Conservation (phyloP, 306 rosid species). For the Acacia acuminata region DNA sequence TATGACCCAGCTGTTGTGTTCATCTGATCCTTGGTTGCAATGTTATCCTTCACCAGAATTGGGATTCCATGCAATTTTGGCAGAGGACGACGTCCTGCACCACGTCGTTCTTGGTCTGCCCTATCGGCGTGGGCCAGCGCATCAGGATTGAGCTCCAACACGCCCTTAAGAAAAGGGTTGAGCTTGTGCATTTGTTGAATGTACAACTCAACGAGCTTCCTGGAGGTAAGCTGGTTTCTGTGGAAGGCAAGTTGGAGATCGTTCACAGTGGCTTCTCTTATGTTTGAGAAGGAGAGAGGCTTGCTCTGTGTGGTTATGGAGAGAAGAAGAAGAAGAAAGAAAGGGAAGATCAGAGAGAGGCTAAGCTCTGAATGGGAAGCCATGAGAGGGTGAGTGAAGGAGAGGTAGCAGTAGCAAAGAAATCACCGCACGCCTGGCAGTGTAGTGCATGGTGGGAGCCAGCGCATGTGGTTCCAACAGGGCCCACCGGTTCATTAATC, state of each 20-base stretch:
- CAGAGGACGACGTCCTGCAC: slow-evolving; percentile 5
- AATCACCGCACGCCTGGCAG: no score
- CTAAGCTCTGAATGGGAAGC: slow-evolving; percentile 8
- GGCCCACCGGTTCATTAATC: no score
- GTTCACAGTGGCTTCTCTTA: slow-evolving; percentile 48
- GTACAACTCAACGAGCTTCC: slow-evolving; percentile 61
- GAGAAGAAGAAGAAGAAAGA: background rate
- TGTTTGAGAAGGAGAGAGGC: slow-evolving; percentile 35
- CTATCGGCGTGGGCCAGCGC: slow-evolving; percentile 49
- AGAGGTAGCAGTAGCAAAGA: no score
- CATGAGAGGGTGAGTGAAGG: slow-evolving; percentile 19
- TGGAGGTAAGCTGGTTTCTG: slow-evolving; percentile 53
- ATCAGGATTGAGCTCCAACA: slow-evolving; percentile 66
- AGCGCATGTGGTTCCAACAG: no score
- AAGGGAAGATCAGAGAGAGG: background rate
- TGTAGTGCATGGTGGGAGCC: no score
- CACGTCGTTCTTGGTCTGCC: slow-evolving; percentile 47
- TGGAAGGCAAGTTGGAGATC: no score
- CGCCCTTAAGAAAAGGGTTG: slow-evolving; percentile 47
- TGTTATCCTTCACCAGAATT: slow-evolving; percentile 60
- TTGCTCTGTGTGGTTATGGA: background rate
- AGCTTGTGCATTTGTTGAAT: slow-evolving; percentile 40
- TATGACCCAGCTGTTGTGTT: slow-evolving; percentile 72
- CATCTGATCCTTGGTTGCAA: slow-evolving; percentile 63
- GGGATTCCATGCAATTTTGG: slow-evolving; percentile 65